A percentile compares a stretch with the other conserved stretches of the same genome.
phyloP scores from a whole-genome alignment of 495 filamentous ascomycete genomes.

The Tuber brumale region DNA sequence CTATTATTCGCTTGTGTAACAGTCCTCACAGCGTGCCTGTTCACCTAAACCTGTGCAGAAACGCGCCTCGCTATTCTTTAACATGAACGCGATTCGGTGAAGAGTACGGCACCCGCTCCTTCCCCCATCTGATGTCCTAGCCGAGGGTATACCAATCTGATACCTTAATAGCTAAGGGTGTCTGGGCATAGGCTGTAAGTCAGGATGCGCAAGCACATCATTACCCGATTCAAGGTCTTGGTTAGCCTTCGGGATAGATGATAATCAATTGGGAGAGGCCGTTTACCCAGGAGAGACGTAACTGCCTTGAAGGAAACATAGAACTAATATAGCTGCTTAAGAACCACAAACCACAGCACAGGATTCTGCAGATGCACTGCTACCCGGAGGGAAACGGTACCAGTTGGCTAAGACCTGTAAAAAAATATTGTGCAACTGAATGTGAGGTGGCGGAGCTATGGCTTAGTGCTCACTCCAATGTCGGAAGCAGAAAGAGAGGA shows the following conservation, averaged over 20 bases:
- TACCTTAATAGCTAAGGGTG: not conserved
- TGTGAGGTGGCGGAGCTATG: not conserved
- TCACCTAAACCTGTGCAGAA: not conserved
- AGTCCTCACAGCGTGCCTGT: not conserved
- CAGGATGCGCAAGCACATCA: not conserved
- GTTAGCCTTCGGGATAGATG: not conserved
- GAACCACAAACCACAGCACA: not conserved
- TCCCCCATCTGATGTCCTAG: not conserved
- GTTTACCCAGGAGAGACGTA: not conserved
- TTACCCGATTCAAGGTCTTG: not conserved
- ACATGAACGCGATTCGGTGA: not conserved
- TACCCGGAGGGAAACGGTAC: not conserved
- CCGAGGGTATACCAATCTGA: not conserved
- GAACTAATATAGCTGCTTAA: not conserved
- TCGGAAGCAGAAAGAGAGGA: not conserved
- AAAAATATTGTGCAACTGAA: not conserved
- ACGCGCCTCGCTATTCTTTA: not conserved
- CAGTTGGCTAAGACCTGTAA: not conserved
- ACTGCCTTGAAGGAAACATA: not conserved
- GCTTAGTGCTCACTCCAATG: not conserved
- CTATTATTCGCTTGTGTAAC: slow-evolving; percentile 2
- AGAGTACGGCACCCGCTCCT: not conserved
- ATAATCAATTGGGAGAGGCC: not conserved
- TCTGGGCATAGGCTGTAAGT: not conserved
- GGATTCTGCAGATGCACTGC: not conserved